Conservation (phyloP, 129 eudicot genomes). For the Glebionis coronaria region DNA sequence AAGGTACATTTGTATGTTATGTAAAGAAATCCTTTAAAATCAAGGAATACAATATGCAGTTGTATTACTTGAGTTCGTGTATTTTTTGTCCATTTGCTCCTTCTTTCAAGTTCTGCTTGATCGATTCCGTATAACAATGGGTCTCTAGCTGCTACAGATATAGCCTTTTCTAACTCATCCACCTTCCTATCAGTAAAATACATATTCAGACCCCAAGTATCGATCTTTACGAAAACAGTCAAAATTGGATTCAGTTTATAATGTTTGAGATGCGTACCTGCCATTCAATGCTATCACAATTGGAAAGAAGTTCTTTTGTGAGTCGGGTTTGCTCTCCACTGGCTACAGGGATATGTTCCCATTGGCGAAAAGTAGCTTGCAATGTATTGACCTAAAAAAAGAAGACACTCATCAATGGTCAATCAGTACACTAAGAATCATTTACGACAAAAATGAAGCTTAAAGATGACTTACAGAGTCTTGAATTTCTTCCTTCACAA, state of each 20-base stretch:
- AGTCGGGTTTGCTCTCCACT: slow-evolving; percentile 41
- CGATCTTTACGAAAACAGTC: too few species aligned
- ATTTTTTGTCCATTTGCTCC: slow-evolving; percentile 75
- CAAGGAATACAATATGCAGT: too few species aligned
- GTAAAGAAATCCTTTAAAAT: too few species aligned
- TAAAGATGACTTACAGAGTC: slow-evolving; percentile 55
- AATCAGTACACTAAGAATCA: too few species aligned
- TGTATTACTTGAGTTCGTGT: slow-evolving; percentile 54
- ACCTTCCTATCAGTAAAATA: slow-evolving; percentile 64
- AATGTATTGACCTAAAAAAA: slow-evolving; percentile 64
- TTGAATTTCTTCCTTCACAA: slow-evolving; percentile 82
- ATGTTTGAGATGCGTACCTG: slow-evolving; percentile 50
- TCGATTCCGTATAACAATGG: slow-evolving; percentile 59
- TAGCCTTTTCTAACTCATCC: slow-evolving; percentile 74
- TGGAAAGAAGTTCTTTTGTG: slow-evolving; percentile 57
- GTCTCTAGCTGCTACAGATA: slow-evolving; percentile 66
- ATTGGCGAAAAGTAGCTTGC: slow-evolving; percentile 63
- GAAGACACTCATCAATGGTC: too few species aligned
- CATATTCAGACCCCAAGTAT: slow-evolving; percentile 21
- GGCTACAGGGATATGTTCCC: slow-evolving; percentile 52
- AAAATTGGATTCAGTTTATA: too few species aligned
- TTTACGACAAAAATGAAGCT: background rate
- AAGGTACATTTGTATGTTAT: too few species aligned
- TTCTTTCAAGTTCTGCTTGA: slow-evolving; percentile 59
- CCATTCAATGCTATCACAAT: slow-evolving; percentile 86